Evolutionary conservation across 257 asterid genomes (phyloP).

Genomic region (Striga asiatica): DNA sequence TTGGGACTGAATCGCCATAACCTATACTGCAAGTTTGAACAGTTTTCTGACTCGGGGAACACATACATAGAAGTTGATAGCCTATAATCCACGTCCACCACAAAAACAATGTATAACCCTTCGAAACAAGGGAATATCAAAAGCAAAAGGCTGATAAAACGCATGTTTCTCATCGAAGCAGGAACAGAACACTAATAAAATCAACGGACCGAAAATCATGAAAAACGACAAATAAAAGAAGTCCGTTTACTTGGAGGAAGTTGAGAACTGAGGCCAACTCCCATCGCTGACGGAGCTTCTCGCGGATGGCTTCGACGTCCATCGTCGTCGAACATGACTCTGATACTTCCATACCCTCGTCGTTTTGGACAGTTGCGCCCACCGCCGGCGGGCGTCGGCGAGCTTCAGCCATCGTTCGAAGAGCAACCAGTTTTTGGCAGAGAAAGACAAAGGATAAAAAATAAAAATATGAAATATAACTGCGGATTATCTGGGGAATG

Average conservation of each 20-base stretch:
- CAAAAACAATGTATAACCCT: background rate
- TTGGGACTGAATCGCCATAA: background rate
- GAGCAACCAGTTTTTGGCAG: background rate
- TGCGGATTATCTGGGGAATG: background rate
- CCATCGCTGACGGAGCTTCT: slow-evolving; percentile 68
- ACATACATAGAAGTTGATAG: background rate
- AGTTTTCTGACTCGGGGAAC: background rate
- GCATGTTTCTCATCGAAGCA: background rate
- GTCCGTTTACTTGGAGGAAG: slow-evolving; percentile 46
- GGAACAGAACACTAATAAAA: background rate
- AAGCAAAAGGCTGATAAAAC: background rate
- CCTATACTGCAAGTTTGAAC: background rate
- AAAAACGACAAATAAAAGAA: background rate
- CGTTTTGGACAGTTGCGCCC: slow-evolving; percentile 10
- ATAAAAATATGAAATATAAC: background rate
- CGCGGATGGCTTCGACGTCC: slow-evolving; percentile 30
- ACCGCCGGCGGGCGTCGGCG: slow-evolving; percentile 11
- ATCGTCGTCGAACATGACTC: slow-evolving; percentile 15
- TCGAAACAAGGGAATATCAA: background rate
- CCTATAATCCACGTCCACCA: too few species aligned
- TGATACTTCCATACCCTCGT: slow-evolving; percentile 1
- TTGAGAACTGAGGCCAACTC: slow-evolving; percentile 90
- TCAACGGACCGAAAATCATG: background rate
- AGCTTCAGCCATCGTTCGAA: slow-evolving; percentile 14
- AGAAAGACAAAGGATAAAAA: background rate